Base-by-base conservation (phyloP, 2,329 filamentous ascomycete species). In the Xylaria arbuscula region DNA sequence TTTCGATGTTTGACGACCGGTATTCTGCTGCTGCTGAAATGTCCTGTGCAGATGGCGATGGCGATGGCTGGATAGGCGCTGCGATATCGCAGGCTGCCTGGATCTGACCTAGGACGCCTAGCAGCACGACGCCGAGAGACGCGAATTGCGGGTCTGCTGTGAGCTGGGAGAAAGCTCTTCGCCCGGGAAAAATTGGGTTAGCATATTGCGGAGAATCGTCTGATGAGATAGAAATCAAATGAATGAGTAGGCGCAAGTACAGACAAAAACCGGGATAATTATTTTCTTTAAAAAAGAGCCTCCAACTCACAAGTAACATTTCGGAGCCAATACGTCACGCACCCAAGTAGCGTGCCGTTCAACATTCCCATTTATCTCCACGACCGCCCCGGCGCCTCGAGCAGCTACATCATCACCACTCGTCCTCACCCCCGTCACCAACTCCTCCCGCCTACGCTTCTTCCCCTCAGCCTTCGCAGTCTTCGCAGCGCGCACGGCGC, bases 111-210 rank as follows among this genome's bases (percentile, higher is more conserved):
- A 94, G 80, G 1, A 87, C 80, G 22, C 87, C 89, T 54, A 94
- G 77, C 10, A 95, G 84, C 70, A 92, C 84, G 22, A 93, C 82
- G 3, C 92, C 93, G 2, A 95, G 83, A 3, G 89, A 83, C 2
- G 92, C 88, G 78, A 92, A 92, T 75, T 93, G 92, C 40, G 86
- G 88, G 78, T 94, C 92, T 19, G 90, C 89, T 3, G 90, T 82
- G 50, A 95, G 81, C 70, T 90, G 90, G 0, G 89, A 89, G 77
- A 95, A 94, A 0, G 87, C 81, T 5, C 87, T 89, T 58, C 5
- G 13, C 13, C 19, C 2, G 17, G 40, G 17, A 28, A 34, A 2
- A 2, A 24, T 6, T 36, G 10, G 13, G 66, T 67, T 50, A 69
- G 67, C 32, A 34, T 7, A 64, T 55, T 10, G 19, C n/a, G 17